A percentile compares a stretch with the other conserved stretches of the same genome.
Conservation (phyloP, 2,329 filamentous ascomycete species). For the Beauveria varroae region DNA sequence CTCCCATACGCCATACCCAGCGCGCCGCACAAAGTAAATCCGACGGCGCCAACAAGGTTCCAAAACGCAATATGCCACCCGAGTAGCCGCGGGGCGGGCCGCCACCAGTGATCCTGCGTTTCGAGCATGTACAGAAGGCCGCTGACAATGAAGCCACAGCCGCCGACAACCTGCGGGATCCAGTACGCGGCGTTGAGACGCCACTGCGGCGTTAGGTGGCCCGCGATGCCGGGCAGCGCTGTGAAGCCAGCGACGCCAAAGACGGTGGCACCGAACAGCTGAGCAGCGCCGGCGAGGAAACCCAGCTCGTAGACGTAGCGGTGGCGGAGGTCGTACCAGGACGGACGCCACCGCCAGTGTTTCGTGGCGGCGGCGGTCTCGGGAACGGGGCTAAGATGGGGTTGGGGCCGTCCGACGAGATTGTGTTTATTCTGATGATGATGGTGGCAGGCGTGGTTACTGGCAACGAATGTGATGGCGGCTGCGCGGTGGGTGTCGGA, state of each 20-base stretch:
- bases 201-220: conserved; percentile 35
- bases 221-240: conserved; percentile 48
- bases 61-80: conserved; percentile 62
- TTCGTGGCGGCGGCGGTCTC: neutral
- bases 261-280: conserved; percentile 51
- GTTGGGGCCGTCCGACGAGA: neutral
- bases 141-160: conserved; percentile 52
- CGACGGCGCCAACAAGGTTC: conserved; percentile 56
- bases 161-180: conserved; percentile 53
- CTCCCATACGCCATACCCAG: conserved; percentile 29
- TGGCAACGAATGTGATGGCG: neutral
- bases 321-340: conserved; percentile 2
- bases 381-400: neutral
- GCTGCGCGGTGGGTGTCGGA: neutral
- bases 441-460: neutral
- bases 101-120: conserved; percentile 56
- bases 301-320: conserved; percentile 44
- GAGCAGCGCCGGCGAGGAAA: conserved; percentile 51
- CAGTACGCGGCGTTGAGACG: conserved; percentile 51
- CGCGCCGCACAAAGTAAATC: conserved; percentile 51
- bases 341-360: conserved; percentile 5
- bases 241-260: conserved; percentile 41
- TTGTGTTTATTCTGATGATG: conserved; percentile 4
- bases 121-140: conserved; percentile 57
- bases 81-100: conserved; percentile 45